Evolutionary conservation across 2,329 filamentous ascomycete species (phyloP).

Genomic region (Penicillium verrucosum): DNA sequence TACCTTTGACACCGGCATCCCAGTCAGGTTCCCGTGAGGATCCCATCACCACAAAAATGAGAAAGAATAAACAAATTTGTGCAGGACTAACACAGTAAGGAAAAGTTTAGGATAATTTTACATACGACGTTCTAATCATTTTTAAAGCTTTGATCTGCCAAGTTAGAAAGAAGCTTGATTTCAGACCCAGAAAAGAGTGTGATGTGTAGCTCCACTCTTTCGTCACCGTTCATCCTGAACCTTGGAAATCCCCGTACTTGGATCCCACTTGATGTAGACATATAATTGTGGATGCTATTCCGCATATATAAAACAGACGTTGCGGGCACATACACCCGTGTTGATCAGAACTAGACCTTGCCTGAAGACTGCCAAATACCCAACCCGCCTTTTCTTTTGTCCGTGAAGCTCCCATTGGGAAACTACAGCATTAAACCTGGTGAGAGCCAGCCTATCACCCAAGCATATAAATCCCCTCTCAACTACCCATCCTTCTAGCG

Average conservation of each 20-base stretch:
- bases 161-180: neutral
- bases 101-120: neutral
- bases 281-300: neutral
- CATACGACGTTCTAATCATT: neutral
- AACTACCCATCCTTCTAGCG: neutral
- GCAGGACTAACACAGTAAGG: too few relatives aligned
- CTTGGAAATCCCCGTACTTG: neutral
- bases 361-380: neutral
- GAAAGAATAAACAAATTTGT: neutral
- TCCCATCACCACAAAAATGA: neutral
- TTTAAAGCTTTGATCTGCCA: neutral
- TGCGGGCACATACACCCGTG: neutral
- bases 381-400: neutral
- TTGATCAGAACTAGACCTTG: neutral
- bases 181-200: neutral
- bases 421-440: neutral
- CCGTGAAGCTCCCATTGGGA: neutral
- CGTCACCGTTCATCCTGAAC: neutral
- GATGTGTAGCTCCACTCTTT: constrained; percentile 1
- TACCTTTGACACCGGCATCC: neutral
- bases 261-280: neutral
- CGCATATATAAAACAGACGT: neutral
- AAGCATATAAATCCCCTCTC: neutral
- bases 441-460: neutral
- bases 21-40: neutral